Evolutionary conservation across 768 basidiomycete genomes (phyloP), one percentile per base, ranked within the genome.

Genomic region (Mycena rosella): DNA sequence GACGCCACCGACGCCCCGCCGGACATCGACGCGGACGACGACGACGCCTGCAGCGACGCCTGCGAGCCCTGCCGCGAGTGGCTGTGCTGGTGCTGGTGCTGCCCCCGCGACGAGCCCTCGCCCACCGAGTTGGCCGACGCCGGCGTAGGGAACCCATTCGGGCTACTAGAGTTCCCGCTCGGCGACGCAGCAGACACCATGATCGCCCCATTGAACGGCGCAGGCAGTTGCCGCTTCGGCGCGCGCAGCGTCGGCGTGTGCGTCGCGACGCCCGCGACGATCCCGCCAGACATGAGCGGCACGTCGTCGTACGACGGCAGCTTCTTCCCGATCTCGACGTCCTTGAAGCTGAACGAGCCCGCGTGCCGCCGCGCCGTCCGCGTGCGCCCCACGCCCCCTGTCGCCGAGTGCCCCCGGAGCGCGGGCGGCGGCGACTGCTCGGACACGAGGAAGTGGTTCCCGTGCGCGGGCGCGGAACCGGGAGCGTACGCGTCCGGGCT

Each of bases 321-420:
- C 60, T 87, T 83, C 78, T 91, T 94, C 44, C 96, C 96, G 56
- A 94, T 89, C 75, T 97, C 91, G 8, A 97, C 92, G 76, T 98
- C 96, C 75, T 95, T 93, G 27, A 86, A 90, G 68, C 96, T 97
- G 81, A 97, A 98, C 5, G 96, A 97, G n/a, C 96, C 96, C 7
- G 94, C 96, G 77, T 97, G 93, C 40, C 96, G 85, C 48, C 96
- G 85, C 26, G 88, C 85, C 54, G 86, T 90, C 29, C 89, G 88
- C 27, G 78, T 78, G 66, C 85, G 84, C 62, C 79, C 85, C 63
- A 62, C 71, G 44, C 55, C 63, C 13, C 53, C 61, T 13, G 57
- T 59, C 34, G 48, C 44, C 13, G 67, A 60, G 53, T 61, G 62
- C 59, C 42, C 11, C 11, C 63, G 65, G 55, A 64, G 48, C 47